Percentiles rank a stretch among this genome's conserved stretches.
These are phyloP conservation scores for Ophiostoma ulmi DNA, from an alignment of 2,329 filamentous ascomycete species.

Conservation along the genomic window DNA sequence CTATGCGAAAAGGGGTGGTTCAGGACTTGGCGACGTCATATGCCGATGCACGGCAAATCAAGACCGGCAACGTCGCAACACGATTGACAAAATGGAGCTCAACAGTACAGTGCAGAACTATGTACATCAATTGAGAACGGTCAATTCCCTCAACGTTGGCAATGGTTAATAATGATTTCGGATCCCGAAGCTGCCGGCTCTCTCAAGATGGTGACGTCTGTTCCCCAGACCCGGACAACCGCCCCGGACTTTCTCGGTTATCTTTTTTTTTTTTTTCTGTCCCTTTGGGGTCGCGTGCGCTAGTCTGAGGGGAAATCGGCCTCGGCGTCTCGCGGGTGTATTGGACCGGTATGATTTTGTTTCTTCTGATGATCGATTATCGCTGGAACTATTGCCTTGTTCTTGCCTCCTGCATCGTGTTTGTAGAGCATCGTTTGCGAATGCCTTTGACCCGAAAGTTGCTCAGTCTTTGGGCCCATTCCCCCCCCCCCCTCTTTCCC, in stretches of 20 bases:
- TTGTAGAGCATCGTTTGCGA: background rate
- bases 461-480: constrained; percentile 9
- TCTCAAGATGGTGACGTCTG: background rate
- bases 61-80: background rate
- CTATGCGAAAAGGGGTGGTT: background rate
- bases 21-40: background rate
- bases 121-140: background rate
- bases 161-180: background rate
- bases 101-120: background rate
- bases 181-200: constrained; percentile 11
- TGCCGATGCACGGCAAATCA: background rate
- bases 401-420: background rate
- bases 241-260: background rate
- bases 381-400: background rate
- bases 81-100: background rate
- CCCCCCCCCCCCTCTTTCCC: background rate
- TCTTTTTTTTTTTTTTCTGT: background rate
- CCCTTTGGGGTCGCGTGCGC: constrained; percentile 20
- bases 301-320: constrained; percentile 13
- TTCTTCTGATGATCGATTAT: background rate
- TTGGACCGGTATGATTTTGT: background rate
- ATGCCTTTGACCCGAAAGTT: constrained; percentile 13
- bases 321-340: background rate
- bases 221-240: background rate
- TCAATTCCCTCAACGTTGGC: background rate